Conservation (phyloP, 2,329 filamentous ascomycete genomes). For the Claviceps arundinis region DNA sequence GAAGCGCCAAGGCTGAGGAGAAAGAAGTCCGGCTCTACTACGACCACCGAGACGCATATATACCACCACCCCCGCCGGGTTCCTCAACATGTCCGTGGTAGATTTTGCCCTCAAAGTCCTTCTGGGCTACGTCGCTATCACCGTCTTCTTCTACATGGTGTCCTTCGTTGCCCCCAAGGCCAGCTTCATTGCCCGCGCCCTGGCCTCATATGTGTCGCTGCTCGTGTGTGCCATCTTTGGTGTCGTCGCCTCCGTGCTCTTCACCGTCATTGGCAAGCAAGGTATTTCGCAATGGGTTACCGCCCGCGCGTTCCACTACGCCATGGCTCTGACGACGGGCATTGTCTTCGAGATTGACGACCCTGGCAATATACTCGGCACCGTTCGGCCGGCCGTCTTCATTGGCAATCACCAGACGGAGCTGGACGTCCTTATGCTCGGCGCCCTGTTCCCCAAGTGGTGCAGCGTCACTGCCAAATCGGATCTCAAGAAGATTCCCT, state of each 20-base stretch:
- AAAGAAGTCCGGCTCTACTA: neutral
- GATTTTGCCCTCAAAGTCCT: slow-evolving; percentile 32
- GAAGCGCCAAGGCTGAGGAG: neutral
- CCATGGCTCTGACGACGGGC: slow-evolving; percentile 64
- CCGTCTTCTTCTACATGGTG: slow-evolving; percentile 46
- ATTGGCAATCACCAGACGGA: slow-evolving; percentile 94
- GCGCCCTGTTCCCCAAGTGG: slow-evolving; percentile 76
- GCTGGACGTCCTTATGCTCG: slow-evolving; percentile 86
- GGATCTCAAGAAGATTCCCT: slow-evolving; percentile 62
- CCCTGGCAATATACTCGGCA: slow-evolving; percentile 45
- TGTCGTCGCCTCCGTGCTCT: slow-evolving; percentile 55
- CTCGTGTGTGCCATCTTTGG: slow-evolving; percentile 56
- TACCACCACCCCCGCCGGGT: neutral
- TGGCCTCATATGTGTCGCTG: slow-evolving; percentile 52
- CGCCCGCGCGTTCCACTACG: slow-evolving; percentile 64
- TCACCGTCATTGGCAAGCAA: slow-evolving; percentile 59
- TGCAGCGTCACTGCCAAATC: slow-evolving; percentile 90
- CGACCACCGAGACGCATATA: neutral
- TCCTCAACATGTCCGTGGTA: slow-evolving; percentile 13
- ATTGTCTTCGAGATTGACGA: slow-evolving; percentile 66
- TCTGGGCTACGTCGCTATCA: slow-evolving; percentile 37
- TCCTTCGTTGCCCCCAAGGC: slow-evolving; percentile 44
- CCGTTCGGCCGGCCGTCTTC: slow-evolving; percentile 71
- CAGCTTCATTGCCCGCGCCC: slow-evolving; percentile 54
- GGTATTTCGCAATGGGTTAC: slow-evolving; percentile 77